phyloP scores from a whole-genome alignment of 805 yeast genomes.

The Saccharomyces mikatae region DNA sequence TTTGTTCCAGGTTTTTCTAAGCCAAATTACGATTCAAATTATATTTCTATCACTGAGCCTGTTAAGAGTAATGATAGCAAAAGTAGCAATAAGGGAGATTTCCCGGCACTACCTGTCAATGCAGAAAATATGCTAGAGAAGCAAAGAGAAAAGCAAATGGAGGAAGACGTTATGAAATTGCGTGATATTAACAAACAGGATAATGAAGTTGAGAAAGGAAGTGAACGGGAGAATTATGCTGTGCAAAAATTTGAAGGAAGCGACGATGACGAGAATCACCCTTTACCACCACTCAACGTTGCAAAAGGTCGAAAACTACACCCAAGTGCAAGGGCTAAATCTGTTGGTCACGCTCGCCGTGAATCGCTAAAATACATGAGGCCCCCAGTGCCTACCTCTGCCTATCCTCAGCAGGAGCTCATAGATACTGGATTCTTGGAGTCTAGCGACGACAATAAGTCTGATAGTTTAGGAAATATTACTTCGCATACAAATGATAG shows the following conservation, averaged over 20 bases:
- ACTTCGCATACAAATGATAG: conserved; percentile 5
- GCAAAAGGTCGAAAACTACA: conserved; percentile 39
- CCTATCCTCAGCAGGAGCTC: conserved; percentile 21
- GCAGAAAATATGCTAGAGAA: conserved; percentile 29
- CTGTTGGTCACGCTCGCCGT: conserved; percentile 62
- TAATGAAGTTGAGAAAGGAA: conserved; percentile 4
- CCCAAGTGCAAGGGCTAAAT: conserved; percentile 83
- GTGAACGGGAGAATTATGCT: background rate
- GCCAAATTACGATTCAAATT: background rate
- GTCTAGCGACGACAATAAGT: conserved; percentile 43
- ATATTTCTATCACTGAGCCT: conserved; percentile 19
- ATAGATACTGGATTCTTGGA: conserved; percentile 39
- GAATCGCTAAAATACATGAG: conserved; percentile 40
- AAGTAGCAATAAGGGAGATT: conserved; percentile 12
- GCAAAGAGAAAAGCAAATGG: conserved; percentile 21
- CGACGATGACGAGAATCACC: conserved; percentile 13
- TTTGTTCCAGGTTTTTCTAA: conserved; percentile 18
- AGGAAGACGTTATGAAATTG: conserved; percentile 16
- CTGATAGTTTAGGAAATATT: conserved; percentile 37
- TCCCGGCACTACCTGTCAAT: conserved; percentile 31
- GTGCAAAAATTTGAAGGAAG: background rate
- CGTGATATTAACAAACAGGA: conserved; percentile 4
- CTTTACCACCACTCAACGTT: conserved; percentile 17
- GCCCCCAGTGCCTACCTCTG: conserved; percentile 28
- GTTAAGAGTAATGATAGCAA: conserved; percentile 10